Conservation (phyloP, 805 yeast genomes). For the Lachancea quebecensis region DNA sequence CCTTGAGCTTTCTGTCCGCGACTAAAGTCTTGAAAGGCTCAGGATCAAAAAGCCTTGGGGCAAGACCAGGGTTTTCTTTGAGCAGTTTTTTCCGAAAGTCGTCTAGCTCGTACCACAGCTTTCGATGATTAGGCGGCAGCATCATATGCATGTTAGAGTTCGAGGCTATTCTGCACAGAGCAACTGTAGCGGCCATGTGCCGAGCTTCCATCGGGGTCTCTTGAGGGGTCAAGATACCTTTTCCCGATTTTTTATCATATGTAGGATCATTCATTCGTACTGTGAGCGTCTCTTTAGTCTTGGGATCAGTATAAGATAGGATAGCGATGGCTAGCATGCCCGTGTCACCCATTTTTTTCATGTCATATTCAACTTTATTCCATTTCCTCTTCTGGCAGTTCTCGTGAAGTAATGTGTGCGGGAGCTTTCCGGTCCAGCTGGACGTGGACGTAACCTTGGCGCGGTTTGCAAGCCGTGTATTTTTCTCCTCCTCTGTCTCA, state of each 20-base stretch:
- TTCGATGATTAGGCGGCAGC: conserved; percentile 74
- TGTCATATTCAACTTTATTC: conserved; percentile 78
- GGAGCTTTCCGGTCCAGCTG: conserved; percentile 94
- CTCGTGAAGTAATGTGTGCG: conserved; percentile 79
- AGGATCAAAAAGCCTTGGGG: conserved; percentile 48
- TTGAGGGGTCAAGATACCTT: conserved; percentile 51
- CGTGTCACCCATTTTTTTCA: conserved; percentile 41
- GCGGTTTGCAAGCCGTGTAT: conserved; percentile 31
- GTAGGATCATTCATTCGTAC: conserved; percentile 48
- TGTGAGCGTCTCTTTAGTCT: conserved; percentile 58
- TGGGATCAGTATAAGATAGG: conserved; percentile 71
- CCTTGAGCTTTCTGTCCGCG: conserved; percentile 46
- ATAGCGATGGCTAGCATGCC: conserved; percentile 64
- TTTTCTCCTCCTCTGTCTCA: conserved; percentile 15
- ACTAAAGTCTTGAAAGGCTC: conserved; percentile 72
- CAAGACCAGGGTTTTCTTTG: conserved; percentile 40
- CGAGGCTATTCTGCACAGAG: conserved; percentile 69
- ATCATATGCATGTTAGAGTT: conserved; percentile 82
- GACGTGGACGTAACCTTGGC: conserved; percentile 56
- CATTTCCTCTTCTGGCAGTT: conserved; percentile 83
- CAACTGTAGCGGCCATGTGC: conserved; percentile 84
- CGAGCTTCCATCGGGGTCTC: conserved; percentile 85
- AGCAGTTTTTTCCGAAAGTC: conserved; percentile 45
- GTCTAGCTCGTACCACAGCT: conserved; percentile 71
- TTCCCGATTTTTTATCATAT: conserved; percentile 35